Conservation (phyloP, 2,329 filamentous ascomycete genomes). For the Xylariaceae sp. region DNA sequence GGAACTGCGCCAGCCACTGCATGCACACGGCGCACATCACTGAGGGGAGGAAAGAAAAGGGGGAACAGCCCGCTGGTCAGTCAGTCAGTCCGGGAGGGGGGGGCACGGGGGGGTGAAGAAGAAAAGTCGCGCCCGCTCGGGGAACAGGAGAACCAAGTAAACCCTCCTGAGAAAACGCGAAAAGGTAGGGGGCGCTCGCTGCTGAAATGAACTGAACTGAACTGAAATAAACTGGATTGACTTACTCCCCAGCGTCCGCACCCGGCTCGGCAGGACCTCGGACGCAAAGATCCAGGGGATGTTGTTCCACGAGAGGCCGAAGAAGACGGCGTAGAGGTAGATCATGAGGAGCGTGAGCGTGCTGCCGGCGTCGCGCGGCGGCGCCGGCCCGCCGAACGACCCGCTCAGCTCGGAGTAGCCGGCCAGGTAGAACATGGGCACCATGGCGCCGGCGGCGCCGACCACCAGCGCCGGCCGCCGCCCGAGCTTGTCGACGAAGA, state of each 20-base stretch:
- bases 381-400: conserved; percentile 6
- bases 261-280: conserved; percentile 18
- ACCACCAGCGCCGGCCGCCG: conserved; percentile 13
- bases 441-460: conserved; percentile 12
- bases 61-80: too few species aligned
- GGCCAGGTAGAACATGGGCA: conserved; percentile 21
- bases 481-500: conserved; percentile 17
- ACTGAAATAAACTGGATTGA: too few species aligned
- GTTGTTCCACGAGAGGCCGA: conserved; percentile 18
- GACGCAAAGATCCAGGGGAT: conserved; percentile 20
- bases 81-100: too few species aligned
- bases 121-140: too few species aligned
- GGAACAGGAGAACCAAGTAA: too few species aligned
- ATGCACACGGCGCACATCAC: conserved; percentile 15
- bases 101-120: too few species aligned
- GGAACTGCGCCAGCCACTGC: conserved; percentile 22
- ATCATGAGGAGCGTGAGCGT: conserved; percentile 13
- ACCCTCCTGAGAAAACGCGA: too few species aligned
- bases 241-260: conserved; percentile 17
- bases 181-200: too few species aligned
- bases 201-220: too few species aligned
- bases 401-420: conserved; percentile 13
- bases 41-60: too few species aligned
- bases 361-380: conserved; percentile 7
- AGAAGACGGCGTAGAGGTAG: conserved; percentile 16